phyloP scores from a whole-genome alignment of 352 stramenopile species.

The Globisporangium lucens region DNA sequence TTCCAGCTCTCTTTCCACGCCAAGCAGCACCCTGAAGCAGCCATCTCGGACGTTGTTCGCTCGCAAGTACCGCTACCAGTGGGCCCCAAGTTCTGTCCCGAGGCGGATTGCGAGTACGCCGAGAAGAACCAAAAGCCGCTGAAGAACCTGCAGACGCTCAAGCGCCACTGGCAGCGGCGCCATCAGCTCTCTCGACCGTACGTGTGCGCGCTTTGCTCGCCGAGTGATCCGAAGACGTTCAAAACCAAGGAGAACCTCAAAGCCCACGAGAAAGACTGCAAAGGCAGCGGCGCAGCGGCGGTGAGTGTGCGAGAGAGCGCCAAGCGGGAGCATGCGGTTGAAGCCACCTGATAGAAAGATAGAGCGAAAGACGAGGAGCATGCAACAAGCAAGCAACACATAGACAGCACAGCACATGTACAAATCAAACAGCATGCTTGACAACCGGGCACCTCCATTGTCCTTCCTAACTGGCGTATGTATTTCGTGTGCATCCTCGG shows the following conservation, averaged over 20 bases:
- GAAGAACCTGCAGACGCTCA: slow-evolving; percentile 66
- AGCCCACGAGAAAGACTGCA: slow-evolving; percentile 65
- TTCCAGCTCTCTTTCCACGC: slow-evolving; percentile 71
- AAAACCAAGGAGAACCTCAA: slow-evolving; percentile 74
- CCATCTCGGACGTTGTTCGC: slow-evolving; percentile 32
- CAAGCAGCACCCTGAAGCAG: slow-evolving; percentile 46
- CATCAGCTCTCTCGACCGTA: slow-evolving; percentile 57
- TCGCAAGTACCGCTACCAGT: slow-evolving; percentile 45
- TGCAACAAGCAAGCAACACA: not conserved
- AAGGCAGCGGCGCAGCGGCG: slow-evolving; percentile 13
- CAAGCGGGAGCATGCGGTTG: not conserved
- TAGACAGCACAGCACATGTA: not conserved
- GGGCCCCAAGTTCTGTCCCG: slow-evolving; percentile 58
- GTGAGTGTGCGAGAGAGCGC: not conserved
- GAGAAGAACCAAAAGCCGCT: slow-evolving; percentile 41
- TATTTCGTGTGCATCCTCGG: not conserved
- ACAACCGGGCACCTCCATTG: not conserved
- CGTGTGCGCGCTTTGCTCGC: slow-evolving; percentile 38
- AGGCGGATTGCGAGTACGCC: slow-evolving; percentile 50
- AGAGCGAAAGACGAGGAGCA: not conserved
- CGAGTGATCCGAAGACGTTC: slow-evolving; percentile 46
- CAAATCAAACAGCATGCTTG: not conserved
- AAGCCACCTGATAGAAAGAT: not conserved
- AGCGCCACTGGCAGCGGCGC: slow-evolving; percentile 68
- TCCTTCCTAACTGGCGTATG: not conserved